Conservation (phyloP, 768 basidiomycete genomes). For the Boletus speciosus region DNA sequence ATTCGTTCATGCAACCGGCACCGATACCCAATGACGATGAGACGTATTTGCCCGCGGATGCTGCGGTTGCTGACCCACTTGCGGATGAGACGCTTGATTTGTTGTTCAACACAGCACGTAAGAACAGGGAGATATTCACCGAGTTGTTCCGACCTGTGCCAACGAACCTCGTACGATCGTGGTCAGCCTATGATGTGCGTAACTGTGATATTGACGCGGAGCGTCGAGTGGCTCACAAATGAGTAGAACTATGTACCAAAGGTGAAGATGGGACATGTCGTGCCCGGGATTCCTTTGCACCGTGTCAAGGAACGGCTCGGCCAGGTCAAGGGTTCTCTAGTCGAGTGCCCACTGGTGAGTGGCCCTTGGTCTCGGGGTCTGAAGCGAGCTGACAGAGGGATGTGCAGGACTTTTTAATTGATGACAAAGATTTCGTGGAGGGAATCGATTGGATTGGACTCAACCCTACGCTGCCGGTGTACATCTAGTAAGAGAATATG, state of each 20-base stretch:
- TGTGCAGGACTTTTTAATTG: constrained; percentile 77
- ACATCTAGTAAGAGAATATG: constrained; percentile 43
- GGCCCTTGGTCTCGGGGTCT: neutral
- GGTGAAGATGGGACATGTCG: constrained; percentile 78
- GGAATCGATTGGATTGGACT: constrained; percentile 71
- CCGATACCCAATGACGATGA: constrained; percentile 70
- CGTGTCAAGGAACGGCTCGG: constrained; percentile 75
- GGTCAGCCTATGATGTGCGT: constrained; percentile 72
- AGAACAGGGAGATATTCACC: constrained; percentile 82
- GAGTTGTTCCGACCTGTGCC: constrained; percentile 87
- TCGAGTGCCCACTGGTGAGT: constrained; percentile 70
- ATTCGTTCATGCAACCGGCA: constrained; percentile 74
- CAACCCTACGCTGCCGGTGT: constrained; percentile 77
- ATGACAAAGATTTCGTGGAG: constrained; percentile 66
- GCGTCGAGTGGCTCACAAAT: constrained; percentile 5
- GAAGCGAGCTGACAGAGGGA: constrained; percentile 6
- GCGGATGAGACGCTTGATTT: constrained; percentile 53
- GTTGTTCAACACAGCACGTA: constrained; percentile 68
- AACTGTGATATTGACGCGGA: constrained; percentile 19
- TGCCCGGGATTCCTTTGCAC: constrained; percentile 57
- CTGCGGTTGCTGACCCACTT: constrained; percentile 75
- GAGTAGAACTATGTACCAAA: constrained; percentile 71
- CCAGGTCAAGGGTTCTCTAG: constrained; percentile 67
- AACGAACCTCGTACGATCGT: constrained; percentile 74
- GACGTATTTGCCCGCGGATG: constrained; percentile 54